phyloP scores from a whole-genome alignment of 78 protist species.

The Emiliania huxleyi region DNA sequence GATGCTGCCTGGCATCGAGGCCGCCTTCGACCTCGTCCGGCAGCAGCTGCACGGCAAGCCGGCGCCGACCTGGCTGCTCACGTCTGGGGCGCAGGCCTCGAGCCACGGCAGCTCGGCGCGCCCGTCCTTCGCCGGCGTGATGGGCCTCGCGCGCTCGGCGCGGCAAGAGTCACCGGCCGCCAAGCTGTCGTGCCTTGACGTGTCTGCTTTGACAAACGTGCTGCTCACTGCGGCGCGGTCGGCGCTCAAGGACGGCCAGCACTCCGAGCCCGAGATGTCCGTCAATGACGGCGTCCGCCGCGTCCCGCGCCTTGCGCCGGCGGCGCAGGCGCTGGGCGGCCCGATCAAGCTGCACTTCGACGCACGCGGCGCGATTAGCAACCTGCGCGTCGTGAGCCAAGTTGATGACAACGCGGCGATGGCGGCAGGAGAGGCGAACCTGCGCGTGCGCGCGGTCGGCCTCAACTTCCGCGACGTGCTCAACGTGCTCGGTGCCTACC shows the following conservation, averaged over 20 bases:
- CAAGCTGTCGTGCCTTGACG: neutral
- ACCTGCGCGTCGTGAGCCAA: neutral
- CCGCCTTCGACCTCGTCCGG: neutral
- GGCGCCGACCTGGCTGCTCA: neutral
- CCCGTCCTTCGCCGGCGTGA: neutral
- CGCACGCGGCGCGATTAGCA: neutral
- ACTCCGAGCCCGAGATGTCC: neutral
- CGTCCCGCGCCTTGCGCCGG: neutral
- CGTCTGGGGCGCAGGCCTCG: neutral
- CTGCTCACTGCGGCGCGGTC: neutral
- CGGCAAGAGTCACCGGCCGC: neutral
- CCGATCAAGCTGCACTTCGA: neutral
- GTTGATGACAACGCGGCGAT: neutral
- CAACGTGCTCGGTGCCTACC: neutral
- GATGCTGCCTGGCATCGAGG: neutral
- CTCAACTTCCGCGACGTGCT: constrained; percentile 18
- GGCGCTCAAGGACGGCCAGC: neutral
- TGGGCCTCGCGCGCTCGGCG: neutral
- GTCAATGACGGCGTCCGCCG: neutral
- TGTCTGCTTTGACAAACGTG: neutral
- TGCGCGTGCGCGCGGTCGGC: neutral
- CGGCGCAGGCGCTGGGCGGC: neutral
- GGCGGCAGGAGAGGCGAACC: neutral
- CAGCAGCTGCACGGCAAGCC: neutral
- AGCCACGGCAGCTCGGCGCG: neutral